Evolutionary conservation across 371 early-diverging fungal species (phyloP), one percentile per base, ranked within the genome.

Genomic region (Amoeboaphelidium protococcarum): DNA sequence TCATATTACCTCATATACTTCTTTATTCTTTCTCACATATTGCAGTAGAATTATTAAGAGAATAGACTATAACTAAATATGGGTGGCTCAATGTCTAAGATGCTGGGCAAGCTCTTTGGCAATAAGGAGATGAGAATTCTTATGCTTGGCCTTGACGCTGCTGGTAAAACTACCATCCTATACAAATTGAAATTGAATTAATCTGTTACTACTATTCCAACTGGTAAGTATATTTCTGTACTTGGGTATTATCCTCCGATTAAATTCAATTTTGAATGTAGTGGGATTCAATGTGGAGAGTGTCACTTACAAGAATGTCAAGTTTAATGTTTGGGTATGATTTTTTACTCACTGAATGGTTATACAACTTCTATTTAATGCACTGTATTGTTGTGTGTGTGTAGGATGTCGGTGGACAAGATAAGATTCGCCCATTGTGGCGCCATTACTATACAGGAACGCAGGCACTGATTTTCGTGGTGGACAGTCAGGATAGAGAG

Each of bases 331-430:
- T 54, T 82, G 85, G 77, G 72, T 69, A 64, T 44, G 65, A 42
- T 23, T 1, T 26, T 22, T 31, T 27, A 37, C 12, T 25, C 2
- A 19, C 16, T 27, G 40, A 27, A 40, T 45, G 41, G 25, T 13
- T 1, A 42, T 21, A 23, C n/a, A 16, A 54, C 23, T 23, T 20
- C 23, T 3, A 27, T 41, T 20, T 23, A 20, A 47, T 19, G 26
- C 13, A 20, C 37, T 0, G 12, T 13, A 1, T 40, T 37, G 41
- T 19, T 26, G 37, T 40, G 42, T 42, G 83, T 56, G 86, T 91
- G 52, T 90, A 89, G 91, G 95, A 94, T 70, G 76, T 94, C 52
- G 95, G 95, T 47, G 95, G 91, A 54, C 89, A 89, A 66, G 85
- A 85, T 58, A 86, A 84, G 65, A 94, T 94, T 56, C 75, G 95